Conservation (phyloP, 352 stramenopile species). For the Achlya hypogyna region DNA sequence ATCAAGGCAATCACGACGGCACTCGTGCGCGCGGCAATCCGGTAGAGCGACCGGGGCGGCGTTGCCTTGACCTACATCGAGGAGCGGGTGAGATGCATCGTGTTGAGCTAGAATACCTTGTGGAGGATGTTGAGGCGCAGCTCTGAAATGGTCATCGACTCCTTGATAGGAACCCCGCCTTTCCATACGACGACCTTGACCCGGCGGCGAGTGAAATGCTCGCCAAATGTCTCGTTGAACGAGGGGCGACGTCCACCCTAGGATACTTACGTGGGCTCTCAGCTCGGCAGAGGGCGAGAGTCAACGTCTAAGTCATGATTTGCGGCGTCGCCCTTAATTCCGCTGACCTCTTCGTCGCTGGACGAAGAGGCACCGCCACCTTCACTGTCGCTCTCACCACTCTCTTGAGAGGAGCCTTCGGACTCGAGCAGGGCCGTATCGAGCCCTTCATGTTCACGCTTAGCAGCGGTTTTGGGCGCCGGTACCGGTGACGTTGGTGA, state of each 20-base stretch:
- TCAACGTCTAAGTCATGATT: too few species aligned
- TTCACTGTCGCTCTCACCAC: slow-evolving; percentile 18
- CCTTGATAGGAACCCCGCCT: slow-evolving; percentile 50
- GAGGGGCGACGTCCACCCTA: background rate
- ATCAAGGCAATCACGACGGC: slow-evolving; percentile 49
- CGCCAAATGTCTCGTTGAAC: slow-evolving; percentile 22
- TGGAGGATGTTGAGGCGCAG: slow-evolving; percentile 69
- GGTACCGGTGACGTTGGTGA: background rate
- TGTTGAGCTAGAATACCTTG: slow-evolving; percentile 34
- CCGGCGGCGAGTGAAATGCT: slow-evolving; percentile 49
- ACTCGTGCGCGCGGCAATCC: slow-evolving; percentile 52
- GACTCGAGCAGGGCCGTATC: slow-evolving; percentile 15
- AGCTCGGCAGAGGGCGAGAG: too few species aligned
- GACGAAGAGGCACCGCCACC: slow-evolving; percentile 12
- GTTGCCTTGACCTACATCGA: slow-evolving; percentile 55
- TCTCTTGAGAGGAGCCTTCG: slow-evolving; percentile 16
- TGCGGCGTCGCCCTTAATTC: background rate
- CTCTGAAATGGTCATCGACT: slow-evolving; percentile 72
- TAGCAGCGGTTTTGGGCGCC: background rate
- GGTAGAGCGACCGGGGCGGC: slow-evolving; percentile 50
- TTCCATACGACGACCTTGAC: slow-evolving; percentile 77
- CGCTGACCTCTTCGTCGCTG: slow-evolving; percentile 1
- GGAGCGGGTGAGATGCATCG: background rate
- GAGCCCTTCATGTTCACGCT: background rate
- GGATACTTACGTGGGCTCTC: background rate